These are phyloP conservation scores for Geranomyces variabilis DNA, from an alignment of 192 early-diverging fungal species.

Conservation along the genomic window DNA sequence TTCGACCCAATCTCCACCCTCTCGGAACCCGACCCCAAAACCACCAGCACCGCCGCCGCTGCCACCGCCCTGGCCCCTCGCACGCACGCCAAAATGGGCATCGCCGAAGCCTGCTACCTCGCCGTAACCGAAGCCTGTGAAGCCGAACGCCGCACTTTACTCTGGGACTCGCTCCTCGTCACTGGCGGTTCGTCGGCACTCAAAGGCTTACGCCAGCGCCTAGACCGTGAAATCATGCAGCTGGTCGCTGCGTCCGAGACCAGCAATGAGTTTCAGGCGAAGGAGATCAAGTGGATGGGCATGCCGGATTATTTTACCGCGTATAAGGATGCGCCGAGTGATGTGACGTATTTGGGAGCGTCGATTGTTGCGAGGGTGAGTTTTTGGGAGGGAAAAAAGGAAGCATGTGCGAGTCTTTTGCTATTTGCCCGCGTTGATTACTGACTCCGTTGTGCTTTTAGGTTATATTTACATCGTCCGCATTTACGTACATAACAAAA, in stretches of 20 bases:
- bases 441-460: not conserved
- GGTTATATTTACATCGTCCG: slow-evolving; percentile 31
- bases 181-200: slow-evolving; percentile 71
- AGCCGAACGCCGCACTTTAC: slow-evolving; percentile 73
- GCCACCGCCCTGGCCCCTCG: not conserved
- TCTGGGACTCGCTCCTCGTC: slow-evolving; percentile 86
- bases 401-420: not conserved
- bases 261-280: slow-evolving; percentile 81
- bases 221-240: slow-evolving; percentile 66
- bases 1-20: slow-evolving; percentile 60
- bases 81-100: not conserved
- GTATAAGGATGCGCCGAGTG: slow-evolving; percentile 69
- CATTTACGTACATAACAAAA: slow-evolving; percentile 37
- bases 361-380: slow-evolving; percentile 84
- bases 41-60: too few relatives aligned
- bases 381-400: not conserved
- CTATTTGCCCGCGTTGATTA: not conserved
- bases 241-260: slow-evolving; percentile 81
- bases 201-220: slow-evolving; percentile 66
- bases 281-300: slow-evolving; percentile 76
- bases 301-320: slow-evolving; percentile 88
- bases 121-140: slow-evolving; percentile 60
- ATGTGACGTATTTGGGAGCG: slow-evolving; percentile 79
- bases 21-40: too few relatives aligned
- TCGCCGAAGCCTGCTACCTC: slow-evolving; percentile 69